Conservation (phyloP, 108 stramenopile species). For the Cyclostephanos invisitatus region DNA sequence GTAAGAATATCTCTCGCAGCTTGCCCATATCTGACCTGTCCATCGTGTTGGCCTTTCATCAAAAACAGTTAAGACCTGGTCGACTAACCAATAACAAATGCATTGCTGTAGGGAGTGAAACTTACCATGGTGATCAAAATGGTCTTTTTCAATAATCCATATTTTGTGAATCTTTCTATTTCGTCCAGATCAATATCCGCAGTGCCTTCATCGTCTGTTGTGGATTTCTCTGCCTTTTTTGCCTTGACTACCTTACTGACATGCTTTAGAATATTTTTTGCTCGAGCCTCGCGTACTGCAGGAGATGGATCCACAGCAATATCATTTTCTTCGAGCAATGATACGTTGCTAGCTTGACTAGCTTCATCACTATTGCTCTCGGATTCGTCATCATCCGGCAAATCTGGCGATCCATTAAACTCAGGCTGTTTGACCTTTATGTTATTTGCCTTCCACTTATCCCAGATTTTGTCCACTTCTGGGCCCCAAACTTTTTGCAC, state of each 20-base stretch:
- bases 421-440: slow-evolving; percentile 35
- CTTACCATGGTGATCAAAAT: slow-evolving; percentile 62
- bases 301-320: slow-evolving; percentile 17
- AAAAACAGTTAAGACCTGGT: no score
- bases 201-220: slow-evolving; percentile 4
- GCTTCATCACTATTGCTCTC: slow-evolving; percentile 8
- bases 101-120: no score
- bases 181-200: slow-evolving; percentile 35
- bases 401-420: slow-evolving; percentile 27
- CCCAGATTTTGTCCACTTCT: slow-evolving; percentile 47
- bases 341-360: not conserved
- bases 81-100: no score
- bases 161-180: slow-evolving; percentile 42
- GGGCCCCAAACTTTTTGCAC: slow-evolving; percentile 52
- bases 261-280: slow-evolving; percentile 37
- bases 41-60: slow-evolving; percentile 69
- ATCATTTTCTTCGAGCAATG: slow-evolving; percentile 4
- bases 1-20: slow-evolving; percentile 56
- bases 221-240: slow-evolving; percentile 23
- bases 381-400: slow-evolving; percentile 27
- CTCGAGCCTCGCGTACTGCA: slow-evolving; percentile 6
- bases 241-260: slow-evolving; percentile 30
- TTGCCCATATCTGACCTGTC: slow-evolving; percentile 54
- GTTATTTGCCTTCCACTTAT: slow-evolving; percentile 37
- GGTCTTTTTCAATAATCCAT: slow-evolving; percentile 60